Evolutionary conservation across 192 early-diverging fungal genomes (phyloP), one percentile per base, ranked within the genome.

Genomic region (Linnemannia schmuckeri): DNA sequence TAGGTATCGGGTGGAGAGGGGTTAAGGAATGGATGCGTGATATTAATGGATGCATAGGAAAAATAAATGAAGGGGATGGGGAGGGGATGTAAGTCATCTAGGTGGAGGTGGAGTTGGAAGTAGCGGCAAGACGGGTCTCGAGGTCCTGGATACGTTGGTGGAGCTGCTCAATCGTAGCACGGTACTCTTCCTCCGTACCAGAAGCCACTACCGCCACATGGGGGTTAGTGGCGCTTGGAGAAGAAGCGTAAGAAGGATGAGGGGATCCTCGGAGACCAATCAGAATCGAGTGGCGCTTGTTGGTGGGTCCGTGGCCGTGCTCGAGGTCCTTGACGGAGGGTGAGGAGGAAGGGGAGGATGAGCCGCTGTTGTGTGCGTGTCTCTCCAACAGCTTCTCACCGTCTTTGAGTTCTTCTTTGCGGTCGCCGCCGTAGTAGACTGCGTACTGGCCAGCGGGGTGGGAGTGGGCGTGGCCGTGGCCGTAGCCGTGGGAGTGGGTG

Each of bases 361-460:
- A 20, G 49, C 5, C 49, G 20, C 33, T 6, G 4, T 24, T 13
- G 3, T 46, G 47, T 1, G 3, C 3, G 7, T 35, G 57, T 8
- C 41, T 57, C 27, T 63, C 24, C 15, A 33, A 33, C 63, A 87
- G 57, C 35, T n/a, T 68, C 30, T 81, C 79, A 18, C 78, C 83
- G 41, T 86, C 61, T 33, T 15, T 71, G 4, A 86, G 78, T 6
- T 7, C 70, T 55, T 77, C 70, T 4, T 86, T 47, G 4, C 33
- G 70, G n/a, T 87, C 84, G 0, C 79, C 84, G 6, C 85, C 85
- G 54, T 87, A 87, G 46, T 81, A 87, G 44, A 87, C 57, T 1
- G 85, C 85, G 72, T 70, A 70, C 35, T 87, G 82, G 15, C 33
- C 68, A 8, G 54, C 18, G n/a, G 44, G 22, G 47, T 74, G 70